Base-by-base conservation (phyloP, 2,329 filamentous ascomycete species). In the Aaosphaeria pasadenensis region DNA sequence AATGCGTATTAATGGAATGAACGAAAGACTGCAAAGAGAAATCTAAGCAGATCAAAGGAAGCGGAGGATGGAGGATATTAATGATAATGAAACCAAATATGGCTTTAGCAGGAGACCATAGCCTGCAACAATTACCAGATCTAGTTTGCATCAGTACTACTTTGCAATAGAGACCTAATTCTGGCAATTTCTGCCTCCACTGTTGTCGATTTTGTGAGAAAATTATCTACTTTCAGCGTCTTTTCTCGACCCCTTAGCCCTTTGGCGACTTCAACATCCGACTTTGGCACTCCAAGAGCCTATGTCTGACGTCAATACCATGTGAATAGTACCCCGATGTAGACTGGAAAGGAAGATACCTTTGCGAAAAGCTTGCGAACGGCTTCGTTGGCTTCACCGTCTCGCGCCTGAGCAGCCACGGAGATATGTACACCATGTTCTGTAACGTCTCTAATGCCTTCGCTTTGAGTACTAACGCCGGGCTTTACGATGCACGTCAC, bases 331-430 rank as follows among this genome's bases (percentile, higher is more conserved):
- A 24, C 17, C 17, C 17, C 3, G 17, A 24, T 24, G 17, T 24
- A 24, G 17, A 24, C 17, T 24, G 17, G 17, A 24, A 24, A 24
- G 17, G 2, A 53, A 57, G 17, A 24, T 24, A 84, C 83, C 60
- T 82, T 72, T 53, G 85, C 84, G 47, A 90, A 71, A 4, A 89
- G 69, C 35, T 78, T 74, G 43, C 83, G 70, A 2, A 88, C 82
- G 4, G 86, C 85, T 60, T 79, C 80, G 62, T 89, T 89, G 5
- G 86, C 82, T 61, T 87, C 83, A 11, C 85, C 85, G 11, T 88
- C 83, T 51, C 78, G 77, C 7, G 86, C 77, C 53, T 79, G 83
- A 0, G 84, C 85, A 1, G 85, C 71, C 2, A 89, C 85, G 42
- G 83, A 86, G 1, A 90, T 65, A 50, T 87, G 80, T 42, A 89